Percentiles rank a stretch among this genome's conserved stretches.
phyloP scores from a whole-genome alignment of 164 flowering plant genomes.

The Paratinospora sagittata region DNA sequence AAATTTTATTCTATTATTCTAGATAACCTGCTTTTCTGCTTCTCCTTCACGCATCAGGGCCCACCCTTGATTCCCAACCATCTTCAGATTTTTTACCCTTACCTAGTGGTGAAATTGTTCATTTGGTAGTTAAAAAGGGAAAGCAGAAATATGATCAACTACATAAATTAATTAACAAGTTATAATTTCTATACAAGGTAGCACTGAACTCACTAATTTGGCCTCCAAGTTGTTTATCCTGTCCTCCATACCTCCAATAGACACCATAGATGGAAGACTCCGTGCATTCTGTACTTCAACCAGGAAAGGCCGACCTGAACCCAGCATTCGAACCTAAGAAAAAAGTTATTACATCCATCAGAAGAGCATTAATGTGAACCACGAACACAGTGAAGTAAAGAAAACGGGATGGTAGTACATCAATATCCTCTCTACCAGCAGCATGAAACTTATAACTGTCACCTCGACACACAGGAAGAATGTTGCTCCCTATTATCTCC shows the following conservation, averaged over 20 bases:
- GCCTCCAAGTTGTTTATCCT: conserved; percentile 52
- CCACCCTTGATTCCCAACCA: conserved; percentile 71
- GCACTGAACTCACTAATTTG: conserved; percentile 52
- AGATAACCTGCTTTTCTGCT: conserved; percentile 87
- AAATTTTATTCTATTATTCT: background rate
- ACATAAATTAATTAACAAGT: background rate
- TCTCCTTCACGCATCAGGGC: conserved; percentile 93
- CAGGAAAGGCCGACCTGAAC: conserved; percentile 92
- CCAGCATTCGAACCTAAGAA: conserved; percentile 91
- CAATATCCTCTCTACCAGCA: conserved; percentile 99
- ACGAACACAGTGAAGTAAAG: conserved; percentile 2
- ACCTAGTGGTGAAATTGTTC: conserved; percentile 39
- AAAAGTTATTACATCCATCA: conserved; percentile 9
- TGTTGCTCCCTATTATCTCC: conserved; percentile 74
- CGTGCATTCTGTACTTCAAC: conserved; percentile 90
- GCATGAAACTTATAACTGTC: conserved; percentile 94
- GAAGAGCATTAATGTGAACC: conserved; percentile 9
- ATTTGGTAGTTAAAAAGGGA: background rate
- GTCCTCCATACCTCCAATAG: conserved; percentile 42
- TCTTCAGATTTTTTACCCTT: conserved; percentile 60
- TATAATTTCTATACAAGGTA: no score
- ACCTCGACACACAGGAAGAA: conserved; percentile 63
- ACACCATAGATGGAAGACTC: conserved; percentile 41
- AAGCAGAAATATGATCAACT: background rate
- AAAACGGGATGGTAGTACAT: conserved; percentile 47